Evolutionary conservation across 148 eudicot genomes (phyloP).

Genomic region (Persicaria maculosa): DNA sequence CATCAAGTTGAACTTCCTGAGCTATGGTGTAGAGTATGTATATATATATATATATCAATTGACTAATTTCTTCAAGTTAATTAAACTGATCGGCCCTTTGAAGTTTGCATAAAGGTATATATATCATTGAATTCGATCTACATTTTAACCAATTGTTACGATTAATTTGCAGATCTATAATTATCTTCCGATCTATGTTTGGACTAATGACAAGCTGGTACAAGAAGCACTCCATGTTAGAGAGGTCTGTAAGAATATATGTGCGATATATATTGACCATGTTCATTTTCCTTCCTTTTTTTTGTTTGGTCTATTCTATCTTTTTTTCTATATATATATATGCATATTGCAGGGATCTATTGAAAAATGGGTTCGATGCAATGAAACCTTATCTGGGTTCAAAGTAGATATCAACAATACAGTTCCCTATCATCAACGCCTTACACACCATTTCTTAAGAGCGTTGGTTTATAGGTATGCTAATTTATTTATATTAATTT

Average conservation of each 20-base stretch:
- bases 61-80: no score
- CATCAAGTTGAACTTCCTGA: background rate
- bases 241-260: conserved; percentile 15
- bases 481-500: background rate
- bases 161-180: conserved; percentile 13
- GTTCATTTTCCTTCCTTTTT: no score
- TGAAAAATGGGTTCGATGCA: conserved; percentile 26
- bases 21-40: background rate
- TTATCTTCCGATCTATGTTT: conserved; percentile 14
- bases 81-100: no score
- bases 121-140: no score
- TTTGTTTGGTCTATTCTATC: no score
- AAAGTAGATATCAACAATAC: conserved; percentile 2
- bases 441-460: conserved; percentile 14
- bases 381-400: background rate
- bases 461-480: conserved; percentile 2
- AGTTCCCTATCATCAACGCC: conserved; percentile 19
- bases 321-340: no score
- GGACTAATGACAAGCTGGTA: conserved; percentile 27
- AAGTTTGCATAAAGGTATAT: no score
- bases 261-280: background rate
- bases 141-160: background rate
- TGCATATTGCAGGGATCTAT: conserved; percentile 18
- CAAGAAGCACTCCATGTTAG: conserved; percentile 30
- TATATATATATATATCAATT: background rate